phyloP scores from a whole-genome alignment of 257 asterid species.

The Cynanchum wilfordii region DNA sequence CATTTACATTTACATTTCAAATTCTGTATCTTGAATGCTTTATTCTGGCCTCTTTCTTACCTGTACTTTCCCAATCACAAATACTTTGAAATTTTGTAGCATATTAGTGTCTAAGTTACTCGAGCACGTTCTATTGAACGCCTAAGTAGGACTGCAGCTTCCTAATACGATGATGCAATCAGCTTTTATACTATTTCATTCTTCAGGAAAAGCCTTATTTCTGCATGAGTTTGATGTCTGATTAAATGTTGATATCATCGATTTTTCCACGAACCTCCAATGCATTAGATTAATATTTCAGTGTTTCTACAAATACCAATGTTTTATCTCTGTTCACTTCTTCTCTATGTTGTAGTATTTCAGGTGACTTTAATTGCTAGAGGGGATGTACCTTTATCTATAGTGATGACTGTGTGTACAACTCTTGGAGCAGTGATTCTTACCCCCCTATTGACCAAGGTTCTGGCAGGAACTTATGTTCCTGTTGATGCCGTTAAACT shows the following conservation, averaged over 20 bases:
- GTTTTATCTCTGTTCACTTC: slow-evolving; percentile 12
- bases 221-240: background rate
- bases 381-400: slow-evolving; percentile 87
- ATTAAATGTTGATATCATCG: background rate
- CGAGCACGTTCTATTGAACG: background rate
- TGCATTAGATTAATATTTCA: background rate
- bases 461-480: slow-evolving; percentile 82
- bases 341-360: slow-evolving; percentile 42
- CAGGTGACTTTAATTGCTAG: slow-evolving; percentile 92
- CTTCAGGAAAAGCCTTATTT: background rate
- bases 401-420: slow-evolving; percentile 83
- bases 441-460: slow-evolving; percentile 68
- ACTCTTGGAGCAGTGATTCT: slow-evolving; percentile 85
- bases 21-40: background rate
- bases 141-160: background rate
- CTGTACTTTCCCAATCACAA: background rate
- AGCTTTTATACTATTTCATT: background rate
- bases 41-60: background rate
- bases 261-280: slow-evolving; percentile 1
- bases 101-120: background rate
- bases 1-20: too few species aligned
- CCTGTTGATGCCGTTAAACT: slow-evolving; percentile 69
- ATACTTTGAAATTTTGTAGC: background rate
- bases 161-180: background rate
- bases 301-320: background rate